Percentiles rank a stretch among this genome's conserved stretches.
Conservation (phyloP, 1,139 yeast species). For the Taphrina populina region DNA sequence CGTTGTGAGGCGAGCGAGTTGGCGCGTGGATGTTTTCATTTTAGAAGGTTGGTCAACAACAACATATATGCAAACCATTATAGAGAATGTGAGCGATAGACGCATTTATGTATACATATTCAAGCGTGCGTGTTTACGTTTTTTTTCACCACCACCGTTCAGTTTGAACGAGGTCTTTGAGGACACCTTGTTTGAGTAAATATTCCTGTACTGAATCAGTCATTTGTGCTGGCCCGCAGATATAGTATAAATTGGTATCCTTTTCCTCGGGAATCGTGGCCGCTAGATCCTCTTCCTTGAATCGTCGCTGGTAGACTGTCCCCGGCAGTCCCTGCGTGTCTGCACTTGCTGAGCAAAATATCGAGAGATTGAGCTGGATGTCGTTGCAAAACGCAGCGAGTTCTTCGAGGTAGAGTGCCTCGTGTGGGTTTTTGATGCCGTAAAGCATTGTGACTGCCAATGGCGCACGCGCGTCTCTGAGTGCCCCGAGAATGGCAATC, state of each 20-base stretch:
- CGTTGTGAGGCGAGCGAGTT: too few species aligned
- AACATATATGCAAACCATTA: too few species aligned
- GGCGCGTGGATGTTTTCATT: too few species aligned
- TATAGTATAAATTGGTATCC: slow-evolving; percentile 23
- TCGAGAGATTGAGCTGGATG: not conserved
- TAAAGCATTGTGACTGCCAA: slow-evolving; percentile 22
- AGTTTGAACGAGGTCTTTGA: slow-evolving; percentile 27
- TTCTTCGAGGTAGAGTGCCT: slow-evolving; percentile 25
- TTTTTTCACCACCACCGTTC: slow-evolving; percentile 33
- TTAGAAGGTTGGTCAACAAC: too few species aligned
- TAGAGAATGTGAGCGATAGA: too few species aligned
- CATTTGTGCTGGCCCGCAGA: slow-evolving; percentile 33
- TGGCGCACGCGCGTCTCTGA: slow-evolving; percentile 25
- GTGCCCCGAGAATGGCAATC: slow-evolving; percentile 26
- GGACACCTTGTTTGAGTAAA: slow-evolving; percentile 19
- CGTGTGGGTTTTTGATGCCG: slow-evolving; percentile 16
- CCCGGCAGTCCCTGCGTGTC: slow-evolving; percentile 24
- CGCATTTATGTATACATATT: too few species aligned
- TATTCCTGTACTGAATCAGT: slow-evolving; percentile 25
- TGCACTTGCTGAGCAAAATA: slow-evolving; percentile 16
- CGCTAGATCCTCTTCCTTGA: slow-evolving; percentile 19
- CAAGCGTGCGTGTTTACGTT: too few species aligned
- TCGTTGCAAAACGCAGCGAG: slow-evolving; percentile 7
- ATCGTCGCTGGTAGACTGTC: slow-evolving; percentile 6
- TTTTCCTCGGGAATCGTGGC: slow-evolving; percentile 1